Evolutionary conservation across 164 flowering plant genomes (phyloP).

Genomic region (Sedum album): DNA sequence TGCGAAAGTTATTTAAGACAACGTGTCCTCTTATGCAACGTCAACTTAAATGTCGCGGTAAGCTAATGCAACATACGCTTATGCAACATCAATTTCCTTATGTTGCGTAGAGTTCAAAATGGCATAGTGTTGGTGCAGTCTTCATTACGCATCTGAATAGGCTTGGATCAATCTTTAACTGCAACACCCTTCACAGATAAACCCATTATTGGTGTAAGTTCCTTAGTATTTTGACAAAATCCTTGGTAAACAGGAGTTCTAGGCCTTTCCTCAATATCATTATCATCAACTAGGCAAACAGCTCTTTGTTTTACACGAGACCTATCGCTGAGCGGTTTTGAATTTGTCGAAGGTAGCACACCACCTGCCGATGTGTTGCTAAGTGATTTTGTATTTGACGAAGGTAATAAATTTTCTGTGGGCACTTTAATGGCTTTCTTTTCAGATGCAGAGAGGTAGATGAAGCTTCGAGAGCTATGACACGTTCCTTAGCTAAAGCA

Average conservation of each 20-base stretch:
- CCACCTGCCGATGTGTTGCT: slow-evolving; percentile 15
- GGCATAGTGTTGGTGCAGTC: slow-evolving; percentile 10
- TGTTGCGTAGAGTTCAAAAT: too few species aligned
- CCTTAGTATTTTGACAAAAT: slow-evolving; percentile 20
- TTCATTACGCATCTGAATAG: slow-evolving; percentile 13
- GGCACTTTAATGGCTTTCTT: slow-evolving; percentile 16
- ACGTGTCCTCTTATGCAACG: too few species aligned
- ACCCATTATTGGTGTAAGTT: neutral
- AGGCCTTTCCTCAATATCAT: slow-evolving; percentile 46
- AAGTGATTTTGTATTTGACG: slow-evolving; percentile 15
- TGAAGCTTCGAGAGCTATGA: slow-evolving; percentile 41
- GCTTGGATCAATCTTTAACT: slow-evolving; percentile 14
- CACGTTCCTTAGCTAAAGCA: slow-evolving; percentile 44
- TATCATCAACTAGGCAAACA: slow-evolving; percentile 52
- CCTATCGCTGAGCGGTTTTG: slow-evolving; percentile 18
- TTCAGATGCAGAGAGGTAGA: slow-evolving; percentile 29
- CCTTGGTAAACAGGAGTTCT: slow-evolving; percentile 71
- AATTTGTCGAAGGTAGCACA: slow-evolving; percentile 15
- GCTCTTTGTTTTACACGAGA: slow-evolving; percentile 46
- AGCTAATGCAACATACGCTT: too few species aligned
- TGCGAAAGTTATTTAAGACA: too few species aligned
- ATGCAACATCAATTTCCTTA: too few species aligned
- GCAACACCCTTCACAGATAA: neutral
- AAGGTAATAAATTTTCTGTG: slow-evolving; percentile 19
- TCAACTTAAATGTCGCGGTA: too few species aligned